Conservation (phyloP, 73 alveolate species). For the Stentor coeruleus region DNA sequence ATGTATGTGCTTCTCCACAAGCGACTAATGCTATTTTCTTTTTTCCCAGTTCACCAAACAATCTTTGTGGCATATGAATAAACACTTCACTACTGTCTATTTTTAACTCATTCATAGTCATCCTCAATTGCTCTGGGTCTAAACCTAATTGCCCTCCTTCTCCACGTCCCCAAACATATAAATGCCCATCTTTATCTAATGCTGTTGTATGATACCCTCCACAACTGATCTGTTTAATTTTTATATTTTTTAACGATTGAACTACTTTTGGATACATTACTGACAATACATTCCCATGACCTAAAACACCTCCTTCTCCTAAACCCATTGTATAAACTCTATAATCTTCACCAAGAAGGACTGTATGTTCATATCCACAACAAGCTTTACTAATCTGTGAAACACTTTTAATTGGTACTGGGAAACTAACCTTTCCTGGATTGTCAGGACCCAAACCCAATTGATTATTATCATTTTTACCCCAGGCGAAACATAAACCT, state of each 20-base stretch:
- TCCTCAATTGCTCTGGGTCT: conserved; percentile 28
- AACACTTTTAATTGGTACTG: conserved; percentile 31
- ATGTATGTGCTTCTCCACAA: conserved; percentile 92
- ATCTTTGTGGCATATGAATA: conserved; percentile 56
- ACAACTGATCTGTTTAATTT: conserved; percentile 65
- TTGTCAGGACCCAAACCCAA: conserved; percentile 50
- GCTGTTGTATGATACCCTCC: conserved; percentile 91
- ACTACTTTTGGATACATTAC: conserved; percentile 56
- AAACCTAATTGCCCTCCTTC: conserved; percentile 67
- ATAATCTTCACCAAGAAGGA: conserved; percentile 63
- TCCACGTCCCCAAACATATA: conserved; percentile 86
- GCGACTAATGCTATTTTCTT: conserved; percentile 70
- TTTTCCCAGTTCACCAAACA: conserved; percentile 66
- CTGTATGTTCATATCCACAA: conserved; percentile 91
- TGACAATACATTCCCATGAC: conserved; percentile 41
- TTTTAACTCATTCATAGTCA: conserved; percentile 26
- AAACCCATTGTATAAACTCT: conserved; percentile 84
- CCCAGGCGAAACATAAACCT: conserved; percentile 87
- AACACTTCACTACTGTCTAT: conserved; percentile 44
- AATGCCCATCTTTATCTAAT: conserved; percentile 64
- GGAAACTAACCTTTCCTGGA: conserved; percentile 29
- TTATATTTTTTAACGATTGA: conserved; percentile 48
- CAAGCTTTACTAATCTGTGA: conserved; percentile 68
- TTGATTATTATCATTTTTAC: conserved; percentile 55
- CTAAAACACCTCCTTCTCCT: conserved; percentile 62